Evolutionary conservation across 2,329 filamentous ascomycete species (phyloP), one percentile per base, ranked within the genome.

Genomic region (Ophioceras dolichostomum): DNA sequence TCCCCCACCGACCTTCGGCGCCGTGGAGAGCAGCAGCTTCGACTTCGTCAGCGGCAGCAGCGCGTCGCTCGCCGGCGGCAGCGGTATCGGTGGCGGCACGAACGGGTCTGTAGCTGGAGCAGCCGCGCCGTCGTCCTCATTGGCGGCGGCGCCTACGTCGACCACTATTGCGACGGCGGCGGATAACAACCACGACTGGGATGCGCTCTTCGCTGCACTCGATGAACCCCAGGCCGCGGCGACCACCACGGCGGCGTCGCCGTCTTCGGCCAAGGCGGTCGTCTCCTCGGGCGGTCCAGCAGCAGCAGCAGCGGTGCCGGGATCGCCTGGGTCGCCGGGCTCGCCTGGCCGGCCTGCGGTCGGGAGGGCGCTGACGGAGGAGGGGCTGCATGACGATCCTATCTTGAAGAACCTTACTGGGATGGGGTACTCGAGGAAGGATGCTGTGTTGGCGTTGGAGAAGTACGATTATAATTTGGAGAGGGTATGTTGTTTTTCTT

Each of bases 381-480:
- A 79, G 16, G 82, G 82, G 4, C 82, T 82, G 50, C 84, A 93
- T 50, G 89, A 96, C 52, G 89, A 96, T 53, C 83, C 86, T 8
- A 89, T 94, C 39, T 62, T 96, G 47, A 93, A 94, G 66, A 79
- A 87, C 48, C 58, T 96, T 52, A 94, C 85, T 1, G 71, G 75
- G 9, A 94, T 96, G 87, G 89, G 89, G 1, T 96, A 93, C 54
- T 61, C 76, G 4, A 70, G 89, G 21, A 64, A 68, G 7, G 77
- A 84, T 36, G 83, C 86, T 13, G 62, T 95, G 26, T 67, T 68
- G 35, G 89, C 91, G 18, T 62, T 96, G 54, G 89, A 96, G 66
- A 88, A 89, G 58, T 94, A 83, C 56, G 87, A 96, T 62, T 95
- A 96, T 61, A 91, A 95, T 57, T 71, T 95, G 55, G 87, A 94